Base-by-base conservation (phyloP, 2,329 filamentous ascomycete species). In the Bipolaris victoriae region DNA sequence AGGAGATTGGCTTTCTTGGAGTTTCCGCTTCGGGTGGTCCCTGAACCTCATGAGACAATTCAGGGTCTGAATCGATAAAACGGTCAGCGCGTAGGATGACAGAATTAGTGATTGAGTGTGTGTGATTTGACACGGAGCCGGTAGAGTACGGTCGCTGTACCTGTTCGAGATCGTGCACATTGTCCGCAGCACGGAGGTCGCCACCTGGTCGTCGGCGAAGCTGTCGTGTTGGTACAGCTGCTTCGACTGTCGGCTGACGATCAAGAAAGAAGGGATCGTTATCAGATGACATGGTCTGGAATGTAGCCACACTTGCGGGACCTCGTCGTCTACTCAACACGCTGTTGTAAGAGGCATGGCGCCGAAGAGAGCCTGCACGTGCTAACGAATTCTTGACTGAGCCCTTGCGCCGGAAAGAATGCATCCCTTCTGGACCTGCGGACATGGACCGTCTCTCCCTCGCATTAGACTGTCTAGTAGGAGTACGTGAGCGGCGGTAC, bases 291-390 rank as follows among this genome's bases (percentile, higher is more conserved):
- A 76, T 76, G 4, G 71, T 76, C 52, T 69, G 69, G 35, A 74
- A 72, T 3, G 85, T 86, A 68, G 88, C 86, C 52, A 89, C 85
- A 67, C 87, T 90, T 49, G 79, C 81, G 7, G 84, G 75, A 0
- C 82, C 84, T 9, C 81, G 81, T 22, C 78, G 81, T 11, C 78
- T 79, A 11, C 77, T 79, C 13, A 83, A 75, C 1, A 82, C 81
- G 63, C 86, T 89, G 16, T 85, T 83, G 49, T 85, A 85, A 0
- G 88, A 90, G 9, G 83, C 83, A 68, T 83, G 84, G 10, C 85
- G 84, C 24, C 82, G 77, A 48, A 83, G 80, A 1, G 84, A 80
- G 22, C 45, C 48, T 13, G 65, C 66, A 1, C 69, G 67, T n/a
- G 68, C 61, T 18, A 70, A 65, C 1, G 72, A 70, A 16, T 62